phyloP scores from a whole-genome alignment of 257 asterid species.

The Lycium ferocissimum region DNA sequence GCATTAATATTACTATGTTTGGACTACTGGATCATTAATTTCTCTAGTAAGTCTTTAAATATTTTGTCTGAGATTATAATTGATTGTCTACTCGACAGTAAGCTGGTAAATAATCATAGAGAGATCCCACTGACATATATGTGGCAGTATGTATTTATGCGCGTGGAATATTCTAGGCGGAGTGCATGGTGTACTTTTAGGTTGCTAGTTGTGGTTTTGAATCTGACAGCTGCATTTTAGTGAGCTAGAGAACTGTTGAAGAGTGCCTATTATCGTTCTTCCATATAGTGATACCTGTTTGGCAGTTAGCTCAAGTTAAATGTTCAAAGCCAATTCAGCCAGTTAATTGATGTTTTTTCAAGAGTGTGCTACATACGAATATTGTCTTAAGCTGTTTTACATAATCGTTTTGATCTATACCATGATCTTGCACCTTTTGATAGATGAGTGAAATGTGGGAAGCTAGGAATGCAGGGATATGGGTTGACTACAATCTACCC shows the following conservation, averaged over 20 bases:
- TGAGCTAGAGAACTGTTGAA: not conserved
- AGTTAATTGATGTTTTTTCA: not conserved
- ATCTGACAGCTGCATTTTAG: not conserved
- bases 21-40: not conserved
- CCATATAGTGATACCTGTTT: not conserved
- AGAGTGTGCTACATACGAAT: not conserved
- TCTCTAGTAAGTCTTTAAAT: not conserved
- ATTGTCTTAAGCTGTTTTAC: not conserved
- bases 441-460: not conserved
- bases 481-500: not conserved
- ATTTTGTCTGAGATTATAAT: not conserved
- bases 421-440: not conserved
- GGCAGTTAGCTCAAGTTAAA: not conserved
- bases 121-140: not conserved
- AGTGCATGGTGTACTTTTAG: not conserved
- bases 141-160: not conserved
- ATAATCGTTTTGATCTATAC: not conserved
- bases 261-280: not conserved
- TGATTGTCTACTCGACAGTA: not conserved
- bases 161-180: not conserved
- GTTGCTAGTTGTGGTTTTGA: constrained; percentile 12
- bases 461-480: not conserved
- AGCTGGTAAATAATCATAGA: not conserved
- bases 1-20: not conserved
- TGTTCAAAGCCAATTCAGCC: not conserved